Evolutionary conservation across 345 rosid species (phyloP), one percentile per base, ranked within the genome.

Genomic region (Toxicodendron radicans): DNA sequence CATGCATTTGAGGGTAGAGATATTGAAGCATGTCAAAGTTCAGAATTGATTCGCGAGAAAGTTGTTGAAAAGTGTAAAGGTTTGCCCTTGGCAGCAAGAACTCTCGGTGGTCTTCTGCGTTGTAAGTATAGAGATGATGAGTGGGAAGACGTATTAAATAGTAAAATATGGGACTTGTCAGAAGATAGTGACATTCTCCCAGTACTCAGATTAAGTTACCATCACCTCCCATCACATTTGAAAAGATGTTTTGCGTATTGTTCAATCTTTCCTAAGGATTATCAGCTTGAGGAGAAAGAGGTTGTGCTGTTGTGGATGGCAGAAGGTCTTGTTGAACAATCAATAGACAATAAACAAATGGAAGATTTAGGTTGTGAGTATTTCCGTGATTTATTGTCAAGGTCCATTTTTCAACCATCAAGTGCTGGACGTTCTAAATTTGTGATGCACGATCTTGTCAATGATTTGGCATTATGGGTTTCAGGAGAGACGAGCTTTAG

Each of bases 191-290:
- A 30, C 2, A 60, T 60, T 14, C 64, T 13, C 6, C 41, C 41
- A 30, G 38, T 32, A 2, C 14, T 60, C 12, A 27, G 8, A 14
- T 60, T 30, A 16, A 60, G 64, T 6, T 6, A 60, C 17, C 41
- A 27, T 13, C 64, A 60, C 69, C 70, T 85, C 2, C 66, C 85
- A 3, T 24, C 75, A 1, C 79, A 64, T 32, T 27, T 84, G 54
- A 84, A 74, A 41, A 73, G 46, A 2, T 84, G 83, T 18, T 81
- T 81, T 73, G 79, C 73, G 0, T 73, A 61, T 58, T 81, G 85
- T 58, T n/a, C 64, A 27, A 30, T 60, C 30, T 60, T 60, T 8
- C 64, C 64, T 0, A 60, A 60, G 41, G 41, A 32, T 16, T 60
- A 60, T 52, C 46, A 10, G 6, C 54, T 80, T 4, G 16, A 57